These are phyloP conservation scores for Fonsecaea nubica DNA, from an alignment of 2,329 filamentous ascomycete species.

Conservation along the genomic window DNA sequence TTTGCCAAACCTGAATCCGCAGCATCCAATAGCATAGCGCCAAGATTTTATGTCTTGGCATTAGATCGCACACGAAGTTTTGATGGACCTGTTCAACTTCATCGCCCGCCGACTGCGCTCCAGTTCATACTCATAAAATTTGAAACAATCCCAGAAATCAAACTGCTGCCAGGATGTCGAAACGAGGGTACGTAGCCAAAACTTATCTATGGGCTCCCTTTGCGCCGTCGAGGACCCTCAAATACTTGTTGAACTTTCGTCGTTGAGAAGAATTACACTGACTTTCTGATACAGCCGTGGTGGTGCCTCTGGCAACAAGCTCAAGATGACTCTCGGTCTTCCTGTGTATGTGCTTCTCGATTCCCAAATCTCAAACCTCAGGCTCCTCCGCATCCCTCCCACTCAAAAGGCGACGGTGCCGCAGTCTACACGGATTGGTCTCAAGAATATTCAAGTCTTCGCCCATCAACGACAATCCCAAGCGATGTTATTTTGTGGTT, in stretches of 20 bases:
- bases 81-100: conserved; percentile 4
- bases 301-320: conserved; percentile 99
- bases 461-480: background rate
- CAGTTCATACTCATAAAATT: conserved; percentile 12
- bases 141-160: conserved; percentile 10
- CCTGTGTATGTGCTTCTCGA: conserved; percentile 79
- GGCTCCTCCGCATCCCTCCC: background rate
- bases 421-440: conserved; percentile 1
- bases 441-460: background rate
- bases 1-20: background rate
- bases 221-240: background rate
- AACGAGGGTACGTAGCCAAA: conserved; percentile 37
- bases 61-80: conserved; percentile 4
- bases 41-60: conserved; percentile 18
- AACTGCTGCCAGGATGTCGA: conserved; percentile 38
- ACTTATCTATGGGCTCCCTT: background rate
- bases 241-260: background rate
- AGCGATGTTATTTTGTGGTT: background rate
- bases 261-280: conserved; percentile 6
- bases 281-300: conserved; percentile 60
- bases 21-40: background rate
- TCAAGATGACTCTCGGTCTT: conserved; percentile 99
- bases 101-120: background rate
- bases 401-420: conserved; percentile 9
- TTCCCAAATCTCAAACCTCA: conserved; percentile 13